phyloP scores from a whole-genome alignment of 2,329 filamentous ascomycete species.

The Claviceps humidiphila region DNA sequence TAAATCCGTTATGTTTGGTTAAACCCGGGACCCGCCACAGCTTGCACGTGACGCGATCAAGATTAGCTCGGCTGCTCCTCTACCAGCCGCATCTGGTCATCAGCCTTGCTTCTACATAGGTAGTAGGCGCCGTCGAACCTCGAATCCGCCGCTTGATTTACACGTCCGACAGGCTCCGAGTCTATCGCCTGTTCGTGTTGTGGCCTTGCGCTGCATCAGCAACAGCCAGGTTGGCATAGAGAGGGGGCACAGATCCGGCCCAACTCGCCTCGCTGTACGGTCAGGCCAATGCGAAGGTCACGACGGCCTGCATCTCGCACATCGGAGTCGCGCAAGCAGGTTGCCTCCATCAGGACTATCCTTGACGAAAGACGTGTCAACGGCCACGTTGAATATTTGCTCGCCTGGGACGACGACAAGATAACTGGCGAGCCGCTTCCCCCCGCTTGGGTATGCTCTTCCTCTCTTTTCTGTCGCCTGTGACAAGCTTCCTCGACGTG shows the following conservation, averaged over 20 bases:
- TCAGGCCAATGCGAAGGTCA: slow-evolving; percentile 20
- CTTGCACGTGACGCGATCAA: too few species aligned
- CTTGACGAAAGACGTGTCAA: slow-evolving; percentile 19
- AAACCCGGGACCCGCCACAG: too few species aligned
- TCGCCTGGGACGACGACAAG: slow-evolving; percentile 24
- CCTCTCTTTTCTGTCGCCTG: background rate
- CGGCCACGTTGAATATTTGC: slow-evolving; percentile 19
- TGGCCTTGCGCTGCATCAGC: background rate
- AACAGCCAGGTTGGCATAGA: background rate
- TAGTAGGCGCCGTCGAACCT: slow-evolving; percentile 14
- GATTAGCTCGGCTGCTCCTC: background rate
- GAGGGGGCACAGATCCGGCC: background rate
- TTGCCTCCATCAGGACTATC: slow-evolving; percentile 18
- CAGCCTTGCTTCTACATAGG: slow-evolving; percentile 6
- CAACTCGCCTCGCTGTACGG: slow-evolving; percentile 1
- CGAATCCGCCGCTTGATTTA: slow-evolving; percentile 16
- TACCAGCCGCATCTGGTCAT: background rate
- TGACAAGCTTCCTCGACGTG: background rate
- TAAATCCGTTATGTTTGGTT: too few species aligned
- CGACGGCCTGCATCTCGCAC: slow-evolving; percentile 12
- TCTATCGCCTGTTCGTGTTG: slow-evolving; percentile 8
- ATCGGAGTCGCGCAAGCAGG: slow-evolving; percentile 11
- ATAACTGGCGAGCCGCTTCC: slow-evolving; percentile 19
- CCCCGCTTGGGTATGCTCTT: slow-evolving; percentile 20
- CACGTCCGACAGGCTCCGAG: slow-evolving; percentile 14